Evolutionary conservation across 768 basidiomycete species (phyloP).

Genomic region (Cantharellus anzutake): DNA sequence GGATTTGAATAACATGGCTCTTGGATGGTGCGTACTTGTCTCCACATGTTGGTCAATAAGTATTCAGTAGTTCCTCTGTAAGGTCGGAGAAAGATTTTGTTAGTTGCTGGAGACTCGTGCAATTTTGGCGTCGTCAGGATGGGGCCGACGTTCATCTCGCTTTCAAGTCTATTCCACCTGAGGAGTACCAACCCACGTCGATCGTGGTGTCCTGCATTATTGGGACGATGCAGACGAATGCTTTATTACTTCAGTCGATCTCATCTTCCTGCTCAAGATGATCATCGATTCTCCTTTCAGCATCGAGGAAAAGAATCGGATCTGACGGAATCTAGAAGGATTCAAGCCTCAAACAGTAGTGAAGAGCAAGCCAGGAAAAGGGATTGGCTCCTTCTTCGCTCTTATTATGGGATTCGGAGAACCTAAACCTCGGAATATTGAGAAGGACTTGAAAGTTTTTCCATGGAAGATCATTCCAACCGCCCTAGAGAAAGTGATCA

Average conservation of each 20-base stretch:
- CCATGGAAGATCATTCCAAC: constrained; percentile 23
- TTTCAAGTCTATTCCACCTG: neutral
- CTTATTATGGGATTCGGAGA: constrained; percentile 90
- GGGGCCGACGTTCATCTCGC: neutral
- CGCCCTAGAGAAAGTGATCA: constrained; percentile 25
- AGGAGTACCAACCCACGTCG: neutral
- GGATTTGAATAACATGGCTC: constrained; percentile 21
- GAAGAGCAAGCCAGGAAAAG: constrained; percentile 56
- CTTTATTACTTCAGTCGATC: constrained; percentile 89
- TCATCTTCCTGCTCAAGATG: constrained; percentile 82
- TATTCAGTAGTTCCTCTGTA: no score
- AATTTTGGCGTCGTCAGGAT: neutral
- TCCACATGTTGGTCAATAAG: neutral
- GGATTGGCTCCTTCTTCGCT: constrained; percentile 64
- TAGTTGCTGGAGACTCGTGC: neutral
- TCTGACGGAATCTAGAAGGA: constrained; percentile 84
- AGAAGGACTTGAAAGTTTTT: constrained; percentile 67
- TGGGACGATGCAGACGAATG: constrained; percentile 56
- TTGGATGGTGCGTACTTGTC: constrained; percentile 19
- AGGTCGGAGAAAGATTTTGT: neutral
- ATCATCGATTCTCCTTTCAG: constrained; percentile 56
- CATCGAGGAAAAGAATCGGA: constrained; percentile 93
- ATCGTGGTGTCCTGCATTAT: constrained; percentile 19
- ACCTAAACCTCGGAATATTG: constrained; percentile 90
- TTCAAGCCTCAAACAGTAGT: constrained; percentile 80